Evolutionary conservation across 495 filamentous ascomycete species (phyloP).

Genomic region (Tuber borchii): DNA sequence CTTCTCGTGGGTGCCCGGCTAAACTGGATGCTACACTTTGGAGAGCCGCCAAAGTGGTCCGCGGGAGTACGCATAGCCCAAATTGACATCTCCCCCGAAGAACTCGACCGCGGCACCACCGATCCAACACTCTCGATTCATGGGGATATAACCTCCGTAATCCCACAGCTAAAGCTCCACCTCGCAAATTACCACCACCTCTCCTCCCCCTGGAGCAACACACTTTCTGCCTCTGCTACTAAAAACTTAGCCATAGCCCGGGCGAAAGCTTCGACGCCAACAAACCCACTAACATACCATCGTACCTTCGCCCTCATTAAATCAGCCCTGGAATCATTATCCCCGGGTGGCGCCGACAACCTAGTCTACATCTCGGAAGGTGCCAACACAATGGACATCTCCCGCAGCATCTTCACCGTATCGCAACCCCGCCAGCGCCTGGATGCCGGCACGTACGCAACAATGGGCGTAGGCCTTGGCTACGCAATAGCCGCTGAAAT

Average conservation of each 20-base stretch:
- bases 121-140: slow-evolving; percentile 49
- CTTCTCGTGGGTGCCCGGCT: slow-evolving; percentile 56
- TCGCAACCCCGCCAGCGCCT: slow-evolving; percentile 55
- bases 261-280: slow-evolving; percentile 48
- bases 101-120: slow-evolving; percentile 51
- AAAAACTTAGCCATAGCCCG: slow-evolving; percentile 37
- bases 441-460: slow-evolving; percentile 60
- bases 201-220: slow-evolving; percentile 43
- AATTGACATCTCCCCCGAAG: slow-evolving; percentile 55
- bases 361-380: slow-evolving; percentile 62
- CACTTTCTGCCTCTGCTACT: slow-evolving; percentile 39
- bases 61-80: slow-evolving; percentile 53
- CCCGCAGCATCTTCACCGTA: slow-evolving; percentile 55
- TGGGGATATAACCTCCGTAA: slow-evolving; percentile 52
- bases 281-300: slow-evolving; percentile 51
- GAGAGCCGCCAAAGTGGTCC: slow-evolving; percentile 55
- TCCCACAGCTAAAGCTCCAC: slow-evolving; percentile 46
- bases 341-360: slow-evolving; percentile 47
- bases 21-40: slow-evolving; percentile 63
- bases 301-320: slow-evolving; percentile 55
- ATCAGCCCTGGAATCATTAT: slow-evolving; percentile 39
- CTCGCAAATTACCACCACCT: slow-evolving; percentile 48
- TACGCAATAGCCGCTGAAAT: slow-evolving; percentile 59
- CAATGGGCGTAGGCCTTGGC: slow-evolving; percentile 63
- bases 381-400: slow-evolving; percentile 64